Evolutionary conservation across 441 rosid genomes (phyloP), one percentile per base, ranked within the genome.

Genomic region (Jatropha podagrica): DNA sequence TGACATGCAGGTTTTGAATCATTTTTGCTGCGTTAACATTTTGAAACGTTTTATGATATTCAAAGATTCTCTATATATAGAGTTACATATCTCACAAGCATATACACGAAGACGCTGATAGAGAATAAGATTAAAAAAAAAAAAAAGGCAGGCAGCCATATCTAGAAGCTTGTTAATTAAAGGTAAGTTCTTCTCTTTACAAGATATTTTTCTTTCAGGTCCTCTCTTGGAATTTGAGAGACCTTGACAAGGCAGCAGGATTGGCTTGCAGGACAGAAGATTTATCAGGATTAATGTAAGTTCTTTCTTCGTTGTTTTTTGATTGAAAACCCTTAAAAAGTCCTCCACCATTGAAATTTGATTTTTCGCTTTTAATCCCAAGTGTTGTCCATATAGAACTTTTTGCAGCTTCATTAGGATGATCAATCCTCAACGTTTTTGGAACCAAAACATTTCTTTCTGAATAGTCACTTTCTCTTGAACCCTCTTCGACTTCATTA

Each of bases 161-260:
- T 44, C 17, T 59, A 18, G 49, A 68, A 49, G 41, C 67, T n/a
- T 13, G 61, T 42, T 23, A 44, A 51, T 6, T 11, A 7, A 17
- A 32, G 69, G 51, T 74, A 42, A 49, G 61, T 52, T 42, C 5
- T 41, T 32, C 68, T 70, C 56, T 65, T 65, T 71, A 13, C 52
- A 60, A 52, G 41, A 73, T 75, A 51, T 73, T 41, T 9, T 37
- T 66, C 41, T 44, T 10, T 14, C 64, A 88, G 17, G 82, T 80
- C 77, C 82, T 84, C 83, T 89, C 95, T n/a, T 80, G 94, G 82
- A 88, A 87, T 48, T 85, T 86, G 18, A 65, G 83, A 78, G 73
- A 87, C 83, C 85, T 87, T 67, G 76, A 87, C 81, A 87, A 74
- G 32, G 91, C 91, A 26, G 90, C 91, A 4, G 95, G 91, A 62